Evolutionary conservation across 805 yeast species (phyloP).

Genomic region (Candida andamanensis): DNA sequence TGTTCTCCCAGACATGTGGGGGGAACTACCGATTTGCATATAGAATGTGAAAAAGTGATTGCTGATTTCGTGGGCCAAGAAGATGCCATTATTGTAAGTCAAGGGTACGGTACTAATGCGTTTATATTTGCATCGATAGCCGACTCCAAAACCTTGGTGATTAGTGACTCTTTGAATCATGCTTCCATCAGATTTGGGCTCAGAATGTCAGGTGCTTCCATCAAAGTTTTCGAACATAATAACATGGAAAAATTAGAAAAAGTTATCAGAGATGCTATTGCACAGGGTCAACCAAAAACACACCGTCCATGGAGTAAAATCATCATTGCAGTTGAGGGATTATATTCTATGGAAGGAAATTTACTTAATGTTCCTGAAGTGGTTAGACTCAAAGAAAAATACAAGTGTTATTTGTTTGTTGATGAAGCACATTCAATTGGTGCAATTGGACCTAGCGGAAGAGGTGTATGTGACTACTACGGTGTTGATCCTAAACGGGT

Average conservation of each 20-base stretch:
- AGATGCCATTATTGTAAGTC: constrained; percentile 77
- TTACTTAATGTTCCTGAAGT: constrained; percentile 75
- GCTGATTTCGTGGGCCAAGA: constrained; percentile 91
- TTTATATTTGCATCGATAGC: constrained; percentile 76
- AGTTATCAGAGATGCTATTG: constrained; percentile 74
- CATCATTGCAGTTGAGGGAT: constrained; percentile 83
- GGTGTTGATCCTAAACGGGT: constrained; percentile 68
- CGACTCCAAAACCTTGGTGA: constrained; percentile 83
- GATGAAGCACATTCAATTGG: constrained; percentile 99
- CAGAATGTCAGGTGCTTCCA: constrained; percentile 87
- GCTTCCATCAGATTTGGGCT: constrained; percentile 95
- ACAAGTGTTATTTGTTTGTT: constrained; percentile 83
- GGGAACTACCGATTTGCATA: constrained; percentile 76
- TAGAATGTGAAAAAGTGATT: constrained; percentile 65
- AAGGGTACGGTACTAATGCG: constrained; percentile 97
- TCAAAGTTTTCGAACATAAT: constrained; percentile 87
- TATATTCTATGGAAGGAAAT: constrained; percentile 91
- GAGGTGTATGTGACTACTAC: constrained; percentile 93
- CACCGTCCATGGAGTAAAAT: constrained; percentile 96
- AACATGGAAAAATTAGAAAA: constrained; percentile 78
- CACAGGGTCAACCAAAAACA: constrained; percentile 90
- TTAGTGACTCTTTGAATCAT: constrained; percentile 92
- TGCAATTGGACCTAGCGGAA: constrained; percentile 93
- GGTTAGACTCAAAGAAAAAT: constrained; percentile 70
- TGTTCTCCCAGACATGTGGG: constrained; percentile 71